Percentiles rank a stretch among this genome's conserved stretches.
Conservation (phyloP, 2,329 filamentous ascomycete genomes). For the Raffaelea albimanens region DNA sequence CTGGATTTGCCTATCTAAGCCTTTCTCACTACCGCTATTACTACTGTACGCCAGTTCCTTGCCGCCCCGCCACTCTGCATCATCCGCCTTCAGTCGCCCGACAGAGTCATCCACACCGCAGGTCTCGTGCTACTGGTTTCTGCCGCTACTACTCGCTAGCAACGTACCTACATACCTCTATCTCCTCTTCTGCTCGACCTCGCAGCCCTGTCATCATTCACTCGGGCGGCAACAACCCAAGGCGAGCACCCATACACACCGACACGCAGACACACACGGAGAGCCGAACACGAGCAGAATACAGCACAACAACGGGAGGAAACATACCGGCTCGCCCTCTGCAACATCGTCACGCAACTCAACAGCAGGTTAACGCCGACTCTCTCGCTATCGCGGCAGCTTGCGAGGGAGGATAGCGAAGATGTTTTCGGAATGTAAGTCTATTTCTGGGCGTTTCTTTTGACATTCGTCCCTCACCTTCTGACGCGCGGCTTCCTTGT, state of each 20-base stretch:
- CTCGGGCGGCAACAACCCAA: too few relatives aligned
- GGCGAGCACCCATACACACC: too few relatives aligned
- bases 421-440: constrained; percentile 92
- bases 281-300: too few relatives aligned
- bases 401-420: constrained; percentile 18
- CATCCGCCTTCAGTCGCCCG: constrained; percentile 1
- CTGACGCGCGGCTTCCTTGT: background rate
- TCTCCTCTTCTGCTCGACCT: background rate
- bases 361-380: background rate
- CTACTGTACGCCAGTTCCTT: background rate
- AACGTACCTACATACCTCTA: background rate
- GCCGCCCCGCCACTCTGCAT: background rate
- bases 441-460: background rate
- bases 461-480: background rate
- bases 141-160: background rate
- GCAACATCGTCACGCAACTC: too few relatives aligned
- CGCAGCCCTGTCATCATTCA: background rate
- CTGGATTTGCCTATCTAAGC: background rate
- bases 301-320: background rate
- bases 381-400: constrained; percentile 7
- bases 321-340: background rate
- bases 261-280: too few relatives aligned
- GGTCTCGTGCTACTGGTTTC: constrained; percentile 8
- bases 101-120: background rate
- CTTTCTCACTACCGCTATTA: background rate